Evolutionary conservation across 306 rosid genomes (phyloP), one percentile per base, ranked within the genome.

Genomic region (Prunus mume): DNA sequence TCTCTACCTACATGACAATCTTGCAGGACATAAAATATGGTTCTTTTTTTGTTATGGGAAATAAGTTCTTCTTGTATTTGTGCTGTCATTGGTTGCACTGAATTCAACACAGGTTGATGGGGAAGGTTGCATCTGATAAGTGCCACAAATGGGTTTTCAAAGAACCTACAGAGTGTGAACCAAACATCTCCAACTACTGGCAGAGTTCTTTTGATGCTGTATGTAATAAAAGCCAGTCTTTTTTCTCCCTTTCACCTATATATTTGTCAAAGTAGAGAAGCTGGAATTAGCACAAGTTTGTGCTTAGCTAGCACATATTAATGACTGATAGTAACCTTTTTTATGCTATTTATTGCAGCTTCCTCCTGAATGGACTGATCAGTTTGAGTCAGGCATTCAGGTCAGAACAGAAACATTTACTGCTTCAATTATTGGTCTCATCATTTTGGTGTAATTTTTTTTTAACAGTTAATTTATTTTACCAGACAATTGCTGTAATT

Each of bases 81-180:
- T 63, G 73, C 20, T 74, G 15, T 84, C 77, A 87, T 82, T 85
- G 78, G 86, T 32, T 78, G 75, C 25, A 19, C 34, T 75, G 28
- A 47, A 41, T 69, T 74, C 58, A 58, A 63, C 9, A 73, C 87
- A 92, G 99, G 96, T 86, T 96, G 85, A 96, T 96, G 99, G 99
- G 99, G 65, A 96, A 96, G 83, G 99, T 96, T 83, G 99, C 99
- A 75, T 96, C 99, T 79, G 99, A 96, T 93, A 93, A 96, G 91
- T 96, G 99, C 76, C 99, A 96, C 85, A 96, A 96, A 85, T 96
- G 99, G 99, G 99, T 96, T 72, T 96, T 92, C 84, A 96, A 96
- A 86, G 99, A 96, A 68, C 99, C 98, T 60, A 87, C 99, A 15
- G 99, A 93, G 81, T 96, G 93, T 81, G 99, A 96, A 71, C 94